Conservation (phyloP, 805 yeast genomes). For the Suhomyces sp. region DNA sequence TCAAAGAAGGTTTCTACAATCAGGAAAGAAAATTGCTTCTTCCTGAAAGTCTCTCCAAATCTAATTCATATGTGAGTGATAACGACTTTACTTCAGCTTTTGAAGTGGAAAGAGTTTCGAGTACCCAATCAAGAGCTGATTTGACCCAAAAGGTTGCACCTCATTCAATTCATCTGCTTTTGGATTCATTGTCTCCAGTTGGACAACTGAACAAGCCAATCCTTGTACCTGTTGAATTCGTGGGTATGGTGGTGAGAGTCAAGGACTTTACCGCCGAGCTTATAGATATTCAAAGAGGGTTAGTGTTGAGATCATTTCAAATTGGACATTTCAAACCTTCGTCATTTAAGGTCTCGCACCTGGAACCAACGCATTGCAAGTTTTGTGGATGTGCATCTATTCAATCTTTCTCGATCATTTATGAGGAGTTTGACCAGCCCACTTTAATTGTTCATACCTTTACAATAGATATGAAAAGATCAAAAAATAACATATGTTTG, state of each 20-base stretch:
- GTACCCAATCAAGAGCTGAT: too few species aligned
- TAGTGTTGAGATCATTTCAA: constrained; percentile 56
- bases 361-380: constrained; percentile 83
- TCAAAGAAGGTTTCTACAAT: constrained; percentile 49
- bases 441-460: constrained; percentile 71
- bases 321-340: constrained; percentile 63
- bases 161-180: too few species aligned
- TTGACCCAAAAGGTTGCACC: too few species aligned
- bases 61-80: constrained; percentile 11
- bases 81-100: constrained; percentile 15
- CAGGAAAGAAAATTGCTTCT: constrained; percentile 16
- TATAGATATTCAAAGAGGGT: constrained; percentile 78
- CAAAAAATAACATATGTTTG: constrained; percentile 77
- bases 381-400: constrained; percentile 90
- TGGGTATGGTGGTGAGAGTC: constrained; percentile 71
- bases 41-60: constrained; percentile 9
- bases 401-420: constrained; percentile 67
- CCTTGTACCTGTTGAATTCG: constrained; percentile 61
- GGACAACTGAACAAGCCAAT: constrained; percentile 33
- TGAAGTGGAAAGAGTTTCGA: too few species aligned
- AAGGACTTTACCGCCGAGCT: constrained; percentile 57
- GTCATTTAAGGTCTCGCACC: constrained; percentile 69
- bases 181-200: too few species aligned
- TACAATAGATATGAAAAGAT: constrained; percentile 61
- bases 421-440: constrained; percentile 57